Conservation (phyloP, 148 eudicot species). For the Vaccinium myrtillus region DNA sequence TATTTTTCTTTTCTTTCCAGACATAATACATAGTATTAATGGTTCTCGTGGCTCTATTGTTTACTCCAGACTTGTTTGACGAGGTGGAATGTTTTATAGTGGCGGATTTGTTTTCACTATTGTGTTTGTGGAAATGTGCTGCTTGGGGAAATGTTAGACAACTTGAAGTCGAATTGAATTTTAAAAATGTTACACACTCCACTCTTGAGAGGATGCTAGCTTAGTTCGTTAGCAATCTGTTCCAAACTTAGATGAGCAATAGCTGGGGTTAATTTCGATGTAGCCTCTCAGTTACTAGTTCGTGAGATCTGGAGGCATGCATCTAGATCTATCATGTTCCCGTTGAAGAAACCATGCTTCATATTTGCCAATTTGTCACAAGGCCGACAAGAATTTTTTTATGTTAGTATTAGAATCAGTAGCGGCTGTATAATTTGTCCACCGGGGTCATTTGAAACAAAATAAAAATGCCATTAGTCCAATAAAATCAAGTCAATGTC, state of each 20-base stretch:
- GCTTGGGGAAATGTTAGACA: neutral
- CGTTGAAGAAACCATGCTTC: neutral
- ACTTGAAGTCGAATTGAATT: neutral
- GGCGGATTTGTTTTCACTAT: neutral
- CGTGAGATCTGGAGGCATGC: neutral
- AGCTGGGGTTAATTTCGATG: neutral
- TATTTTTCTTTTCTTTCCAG: neutral
- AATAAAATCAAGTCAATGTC: neutral
- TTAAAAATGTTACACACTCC: neutral
- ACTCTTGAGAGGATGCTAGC: neutral
- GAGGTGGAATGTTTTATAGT: neutral
- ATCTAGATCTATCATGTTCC: neutral
- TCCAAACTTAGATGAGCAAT: neutral
- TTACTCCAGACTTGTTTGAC: neutral
- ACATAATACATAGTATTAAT: neutral
- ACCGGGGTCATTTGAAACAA: neutral
- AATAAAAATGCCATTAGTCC: neutral
- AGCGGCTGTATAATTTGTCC: neutral
- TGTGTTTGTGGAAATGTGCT: neutral
- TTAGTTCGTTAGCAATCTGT: neutral
- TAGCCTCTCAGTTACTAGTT: neutral
- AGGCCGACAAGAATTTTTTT: neutral
- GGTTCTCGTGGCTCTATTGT: neutral
- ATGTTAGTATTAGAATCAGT: neutral
- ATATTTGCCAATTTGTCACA: neutral